Evolutionary conservation across 1,139 yeast species (phyloP).

Genomic region (Candida pseudocylindracea): DNA sequence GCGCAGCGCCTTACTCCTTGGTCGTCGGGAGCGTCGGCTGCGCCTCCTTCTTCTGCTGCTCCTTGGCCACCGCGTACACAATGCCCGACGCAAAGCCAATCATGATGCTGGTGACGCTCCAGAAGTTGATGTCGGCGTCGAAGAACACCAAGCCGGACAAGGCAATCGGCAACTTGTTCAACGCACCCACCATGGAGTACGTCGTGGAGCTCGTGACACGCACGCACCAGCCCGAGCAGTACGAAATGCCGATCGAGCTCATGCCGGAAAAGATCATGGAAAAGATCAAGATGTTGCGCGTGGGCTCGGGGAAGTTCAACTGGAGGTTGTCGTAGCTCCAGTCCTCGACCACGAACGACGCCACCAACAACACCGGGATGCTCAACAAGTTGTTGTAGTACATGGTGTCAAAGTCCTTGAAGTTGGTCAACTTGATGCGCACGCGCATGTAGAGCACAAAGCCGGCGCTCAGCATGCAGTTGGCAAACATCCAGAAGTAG

Average conservation of each 20-base stretch:
- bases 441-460: conserved; percentile 91
- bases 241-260: conserved; percentile 88
- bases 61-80: conserved; percentile 84
- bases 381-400: conserved; percentile 88
- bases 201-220: conserved; percentile 97
- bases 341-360: conserved; percentile 69
- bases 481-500: conserved; percentile 89
- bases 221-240: conserved; percentile 99
- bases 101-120: conserved; percentile 75
- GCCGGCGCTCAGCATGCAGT: conserved; percentile 86
- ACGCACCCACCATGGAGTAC: conserved; percentile 97
- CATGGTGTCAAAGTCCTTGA: conserved; percentile 97
- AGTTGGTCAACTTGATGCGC: conserved; percentile 90
- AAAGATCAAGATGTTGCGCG: conserved; percentile 39
- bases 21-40: conserved; percentile 19
- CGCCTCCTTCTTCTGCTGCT: conserved; percentile 31
- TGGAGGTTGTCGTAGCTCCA: conserved; percentile 70
- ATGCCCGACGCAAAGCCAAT: conserved; percentile 89
- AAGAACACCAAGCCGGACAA: conserved; percentile 84
- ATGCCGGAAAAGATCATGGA: conserved; percentile 89
- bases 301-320: conserved; percentile 54
- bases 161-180: conserved; percentile 95
- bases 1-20: no score
- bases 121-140: conserved; percentile 85
- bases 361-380: conserved; percentile 61